A percentile compares a stretch with the other conserved stretches of the same genome.
Evolutionary conservation across 202 grass and related monocot genomes (phyloP).

Genomic region (Thinopyrum obtusiflorum): DNA sequence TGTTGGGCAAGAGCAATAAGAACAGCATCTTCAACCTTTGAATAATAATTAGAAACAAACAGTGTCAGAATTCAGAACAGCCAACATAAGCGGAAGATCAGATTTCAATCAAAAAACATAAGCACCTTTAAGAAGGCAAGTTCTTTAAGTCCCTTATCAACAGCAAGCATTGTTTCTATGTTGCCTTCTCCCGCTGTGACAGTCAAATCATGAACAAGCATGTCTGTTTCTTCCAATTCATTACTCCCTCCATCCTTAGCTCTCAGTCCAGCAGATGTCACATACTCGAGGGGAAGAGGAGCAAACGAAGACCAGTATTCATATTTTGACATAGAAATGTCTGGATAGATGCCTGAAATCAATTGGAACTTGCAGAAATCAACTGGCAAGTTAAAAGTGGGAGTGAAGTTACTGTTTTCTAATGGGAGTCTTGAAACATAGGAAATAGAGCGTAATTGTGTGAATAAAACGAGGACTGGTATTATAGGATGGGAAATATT

Average conservation of each 20-base stretch:
- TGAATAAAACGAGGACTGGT: background rate
- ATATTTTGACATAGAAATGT: conserved; percentile 80
- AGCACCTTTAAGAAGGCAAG: conserved; percentile 78
- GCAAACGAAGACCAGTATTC: conserved; percentile 95
- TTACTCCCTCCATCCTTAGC: conserved; percentile 68
- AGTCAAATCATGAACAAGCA: conserved; percentile 58
- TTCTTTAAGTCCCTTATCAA: conserved; percentile 95
- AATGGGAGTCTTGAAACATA: conserved; percentile 9
- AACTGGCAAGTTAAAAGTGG: background rate
- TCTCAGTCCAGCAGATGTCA: conserved; percentile 78
- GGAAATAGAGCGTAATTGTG: background rate
- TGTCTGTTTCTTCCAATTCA: conserved; percentile 47
- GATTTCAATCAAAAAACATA: conserved; percentile 22
- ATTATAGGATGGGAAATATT: background rate
- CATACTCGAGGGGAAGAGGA: conserved; percentile 88
- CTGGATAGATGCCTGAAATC: conserved; percentile 70
- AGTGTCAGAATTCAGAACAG: conserved; percentile 25
- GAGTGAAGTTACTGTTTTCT: background rate
- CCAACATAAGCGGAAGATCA: background rate
- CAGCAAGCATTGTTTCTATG: conserved; percentile 88
- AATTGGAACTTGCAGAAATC: background rate
- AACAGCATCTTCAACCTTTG: conserved; percentile 91
- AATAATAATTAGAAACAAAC: conserved; percentile 15
- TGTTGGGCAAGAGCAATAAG: conserved; percentile 72
- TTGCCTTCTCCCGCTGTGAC: conserved; percentile 78